Evolutionary conservation across 306 rosid species (phyloP), one percentile per base, ranked within the genome.

Genomic region (barrel medic (Medicago truncatula)): DNA sequence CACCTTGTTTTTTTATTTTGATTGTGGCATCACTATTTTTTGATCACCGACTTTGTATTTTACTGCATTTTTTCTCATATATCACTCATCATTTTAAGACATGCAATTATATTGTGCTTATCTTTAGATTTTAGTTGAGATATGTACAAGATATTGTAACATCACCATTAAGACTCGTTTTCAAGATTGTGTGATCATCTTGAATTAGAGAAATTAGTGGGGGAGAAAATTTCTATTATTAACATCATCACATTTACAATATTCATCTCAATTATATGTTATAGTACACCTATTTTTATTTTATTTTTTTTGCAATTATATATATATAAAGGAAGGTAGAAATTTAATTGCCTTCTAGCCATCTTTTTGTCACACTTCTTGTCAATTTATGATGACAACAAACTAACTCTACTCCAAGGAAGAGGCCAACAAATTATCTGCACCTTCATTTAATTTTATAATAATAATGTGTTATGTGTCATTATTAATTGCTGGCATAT

Each of bases 401-500:
- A 65, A 74, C 43, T 14, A 71, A 41, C 50, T 17, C 6, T 14
- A 71, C 64, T 83, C 13, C 7, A 64, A 53, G 9, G 52, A 10
- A 58, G 58, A 69, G 58, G 31, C 49, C 82, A 82, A 62, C 57
- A 73, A 73, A 73, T 58, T 14, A 59, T 67, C 49, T 47, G 63
- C 56, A 68, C 14, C 40, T 20, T 38, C 43, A 63, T 63, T 53
- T 65, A 71, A 75, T 75, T 70, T 10, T 76, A 61, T 57, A n/a
- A 63, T 67, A 54, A 14, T 41, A 20, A 52, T 43, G 16, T 56
- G 18, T 18, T 43, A 46, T 54, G 47, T 58, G 64, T 71, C 65
- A 62, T 52, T 52, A 76, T 76, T 54, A 67, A 80, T 67, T 43
- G 78, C 63, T 78, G 74, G 85, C 74, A 36, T 74, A 77, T 81